Evolutionary conservation across 2,329 filamentous ascomycete species (phyloP).

Genomic region (Stagonosporopsis rhizophila): DNA sequence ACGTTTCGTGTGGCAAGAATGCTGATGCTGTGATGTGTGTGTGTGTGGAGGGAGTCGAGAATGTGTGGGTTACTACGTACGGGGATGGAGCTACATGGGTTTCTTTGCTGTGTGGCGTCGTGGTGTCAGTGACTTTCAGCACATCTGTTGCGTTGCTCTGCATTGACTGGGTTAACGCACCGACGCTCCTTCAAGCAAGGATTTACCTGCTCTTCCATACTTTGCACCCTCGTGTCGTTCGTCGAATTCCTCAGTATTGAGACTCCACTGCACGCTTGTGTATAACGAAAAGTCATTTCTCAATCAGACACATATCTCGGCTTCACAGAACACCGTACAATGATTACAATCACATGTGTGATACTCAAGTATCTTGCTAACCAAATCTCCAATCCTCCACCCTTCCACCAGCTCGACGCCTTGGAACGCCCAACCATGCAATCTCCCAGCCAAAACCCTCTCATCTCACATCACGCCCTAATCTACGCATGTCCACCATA

Average conservation of each 20-base stretch:
- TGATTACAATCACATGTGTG: background rate
- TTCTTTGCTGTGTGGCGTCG: too few relatives aligned
- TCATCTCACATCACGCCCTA: background rate
- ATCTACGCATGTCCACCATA: slow-evolving; percentile 36
- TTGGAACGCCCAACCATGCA: slow-evolving; percentile 12
- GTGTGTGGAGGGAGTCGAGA: too few relatives aligned
- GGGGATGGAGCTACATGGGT: background rate
- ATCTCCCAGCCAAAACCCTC: background rate
- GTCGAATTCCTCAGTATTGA: too few relatives aligned
- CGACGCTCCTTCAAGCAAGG: background rate
- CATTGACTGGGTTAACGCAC: background rate
- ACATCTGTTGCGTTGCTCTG: too few relatives aligned
- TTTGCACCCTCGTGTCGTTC: background rate
- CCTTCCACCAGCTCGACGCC: background rate
- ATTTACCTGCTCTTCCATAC: background rate
- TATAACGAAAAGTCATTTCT: background rate
- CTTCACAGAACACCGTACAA: background rate
- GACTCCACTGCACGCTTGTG: background rate
- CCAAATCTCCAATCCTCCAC: background rate
- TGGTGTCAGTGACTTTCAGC: too few relatives aligned
- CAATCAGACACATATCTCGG: background rate
- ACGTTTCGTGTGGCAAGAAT: background rate
- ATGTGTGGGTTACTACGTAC: background rate
- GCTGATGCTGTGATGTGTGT: background rate
- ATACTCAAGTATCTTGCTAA: background rate